Percentiles rank a stretch among this genome's conserved stretches.
These are phyloP conservation scores for Neurospora sp. DNA, from an alignment of 2,329 filamentous ascomycete genomes.

Conservation along the genomic window DNA sequence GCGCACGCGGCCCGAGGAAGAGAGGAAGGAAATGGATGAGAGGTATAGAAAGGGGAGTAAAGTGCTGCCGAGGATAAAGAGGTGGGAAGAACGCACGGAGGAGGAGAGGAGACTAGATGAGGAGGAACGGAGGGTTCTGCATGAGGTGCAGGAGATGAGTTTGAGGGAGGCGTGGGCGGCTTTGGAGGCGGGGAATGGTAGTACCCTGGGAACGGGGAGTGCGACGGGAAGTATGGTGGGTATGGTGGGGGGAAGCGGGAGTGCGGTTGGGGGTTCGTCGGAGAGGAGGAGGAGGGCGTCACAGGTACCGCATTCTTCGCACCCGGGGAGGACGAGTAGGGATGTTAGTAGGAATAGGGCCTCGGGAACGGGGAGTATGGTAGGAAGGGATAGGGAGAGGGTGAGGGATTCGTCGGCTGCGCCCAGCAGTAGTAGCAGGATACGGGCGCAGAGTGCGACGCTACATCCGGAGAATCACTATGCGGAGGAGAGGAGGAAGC, in stretches of 20 bases:
- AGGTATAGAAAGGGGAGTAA: constrained; percentile 76
- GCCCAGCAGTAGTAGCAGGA: constrained; percentile 21
- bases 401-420: constrained; percentile 14
- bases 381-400: constrained; percentile 18
- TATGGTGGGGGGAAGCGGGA: background rate
- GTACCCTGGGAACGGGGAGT: background rate
- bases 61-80: constrained; percentile 56
- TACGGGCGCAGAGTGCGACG: constrained; percentile 25
- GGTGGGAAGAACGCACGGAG: constrained; percentile 36
- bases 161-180: constrained; percentile 55
- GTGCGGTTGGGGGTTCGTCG: constrained; percentile 7
- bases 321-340: constrained; percentile 18
- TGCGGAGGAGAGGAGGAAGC: constrained; percentile 26
- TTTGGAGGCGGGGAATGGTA: constrained; percentile 14
- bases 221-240: background rate
- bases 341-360: constrained; percentile 25
- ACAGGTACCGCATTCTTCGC: background rate
- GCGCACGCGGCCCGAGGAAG: constrained; percentile 57
- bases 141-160: constrained; percentile 65
- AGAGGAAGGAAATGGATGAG: constrained; percentile 65
- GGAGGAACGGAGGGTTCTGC: constrained; percentile 59
- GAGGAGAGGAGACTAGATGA: constrained; percentile 48
- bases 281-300: constrained; percentile 17
- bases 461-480: constrained; percentile 28
- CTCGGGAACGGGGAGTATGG: constrained; percentile 7